A percentile compares a stretch with the other conserved stretches of the same genome.
Conservation (phyloP, 352 stramenopile genomes). For the Pythium utonaiense region DNA sequence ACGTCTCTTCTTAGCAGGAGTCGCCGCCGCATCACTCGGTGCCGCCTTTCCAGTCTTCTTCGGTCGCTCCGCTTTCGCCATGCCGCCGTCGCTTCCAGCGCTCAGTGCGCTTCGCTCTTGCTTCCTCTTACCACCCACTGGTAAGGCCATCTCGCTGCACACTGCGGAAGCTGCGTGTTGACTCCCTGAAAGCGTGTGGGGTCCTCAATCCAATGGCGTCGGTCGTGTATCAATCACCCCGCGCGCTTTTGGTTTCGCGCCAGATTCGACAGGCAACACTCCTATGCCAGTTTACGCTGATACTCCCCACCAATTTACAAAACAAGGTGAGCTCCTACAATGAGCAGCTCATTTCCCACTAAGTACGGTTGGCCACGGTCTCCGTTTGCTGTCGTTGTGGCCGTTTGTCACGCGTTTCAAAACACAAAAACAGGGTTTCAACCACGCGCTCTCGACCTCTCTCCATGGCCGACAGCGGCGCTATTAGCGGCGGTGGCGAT, state of each 20-base stretch:
- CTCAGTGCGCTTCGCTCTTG: not conserved
- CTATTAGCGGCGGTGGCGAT: not conserved
- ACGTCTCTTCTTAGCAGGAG: constrained; percentile 3
- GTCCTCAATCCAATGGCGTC: not conserved
- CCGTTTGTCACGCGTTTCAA: constrained; percentile 2
- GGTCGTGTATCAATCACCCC: too few species aligned
- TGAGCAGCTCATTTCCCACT: not conserved
- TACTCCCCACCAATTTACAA: not conserved
- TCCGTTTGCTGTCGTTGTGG: not conserved
- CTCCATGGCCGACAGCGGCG: not conserved
- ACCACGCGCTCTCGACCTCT: too few species aligned
- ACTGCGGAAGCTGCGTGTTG: not conserved
- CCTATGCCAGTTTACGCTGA: not conserved
- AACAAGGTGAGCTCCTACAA: not conserved
- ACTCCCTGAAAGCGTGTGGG: too few species aligned
- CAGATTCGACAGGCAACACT: constrained; percentile 8
- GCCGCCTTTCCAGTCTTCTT: constrained; percentile 2
- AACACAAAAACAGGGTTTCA: not conserved
- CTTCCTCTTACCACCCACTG: not conserved
- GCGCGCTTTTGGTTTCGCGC: constrained; percentile 17
- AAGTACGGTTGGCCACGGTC: not conserved
- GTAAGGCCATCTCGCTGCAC: not conserved
- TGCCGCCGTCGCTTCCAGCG: not conserved
- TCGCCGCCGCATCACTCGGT: not conserved
- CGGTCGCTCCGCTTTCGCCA: not conserved